Evolutionary conservation across 768 basidiomycete species (phyloP).

Genomic region (Tricholoma saponaceum): DNA sequence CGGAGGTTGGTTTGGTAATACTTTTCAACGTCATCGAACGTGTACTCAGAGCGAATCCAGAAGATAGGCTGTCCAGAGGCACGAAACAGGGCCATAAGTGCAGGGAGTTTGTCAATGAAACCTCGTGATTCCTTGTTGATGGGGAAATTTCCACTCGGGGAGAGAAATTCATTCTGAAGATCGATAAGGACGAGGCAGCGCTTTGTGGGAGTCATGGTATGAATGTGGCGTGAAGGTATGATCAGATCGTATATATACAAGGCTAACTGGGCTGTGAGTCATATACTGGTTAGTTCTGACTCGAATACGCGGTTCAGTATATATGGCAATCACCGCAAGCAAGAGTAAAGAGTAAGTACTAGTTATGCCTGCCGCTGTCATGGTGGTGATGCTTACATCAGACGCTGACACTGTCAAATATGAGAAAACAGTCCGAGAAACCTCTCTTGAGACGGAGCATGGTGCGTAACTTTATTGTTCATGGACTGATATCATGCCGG

Average conservation of each 20-base stretch:
- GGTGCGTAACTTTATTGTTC: too few species aligned
- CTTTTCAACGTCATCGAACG: not conserved
- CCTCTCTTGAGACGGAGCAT: too few species aligned
- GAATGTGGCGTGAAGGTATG: not conserved
- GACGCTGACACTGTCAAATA: too few species aligned
- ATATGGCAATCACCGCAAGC: too few species aligned
- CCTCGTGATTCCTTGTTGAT: conserved; percentile 14
- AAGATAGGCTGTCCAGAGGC: conserved; percentile 11
- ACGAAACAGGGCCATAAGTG: conserved; percentile 13
- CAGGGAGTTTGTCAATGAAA: conserved; percentile 14
- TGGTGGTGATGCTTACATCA: too few species aligned
- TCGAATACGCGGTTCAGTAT: too few species aligned
- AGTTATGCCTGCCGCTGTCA: too few species aligned
- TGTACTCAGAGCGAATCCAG: conserved; percentile 22
- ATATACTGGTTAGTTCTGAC: not conserved
- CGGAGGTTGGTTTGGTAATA: conserved; percentile 9
- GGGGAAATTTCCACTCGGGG: conserved; percentile 16
- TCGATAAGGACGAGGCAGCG: conserved; percentile 23
- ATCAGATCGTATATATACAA: too few species aligned
- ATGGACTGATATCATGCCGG: too few species aligned
- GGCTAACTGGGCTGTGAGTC: too few species aligned
- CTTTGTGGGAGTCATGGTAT: not conserved
- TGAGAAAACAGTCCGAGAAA: too few species aligned
- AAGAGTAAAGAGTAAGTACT: too few species aligned
- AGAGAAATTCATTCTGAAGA: conserved; percentile 25